Evolutionary conservation across 306 rosid genomes (phyloP).

Genomic region (Sicyos edulis): DNA sequence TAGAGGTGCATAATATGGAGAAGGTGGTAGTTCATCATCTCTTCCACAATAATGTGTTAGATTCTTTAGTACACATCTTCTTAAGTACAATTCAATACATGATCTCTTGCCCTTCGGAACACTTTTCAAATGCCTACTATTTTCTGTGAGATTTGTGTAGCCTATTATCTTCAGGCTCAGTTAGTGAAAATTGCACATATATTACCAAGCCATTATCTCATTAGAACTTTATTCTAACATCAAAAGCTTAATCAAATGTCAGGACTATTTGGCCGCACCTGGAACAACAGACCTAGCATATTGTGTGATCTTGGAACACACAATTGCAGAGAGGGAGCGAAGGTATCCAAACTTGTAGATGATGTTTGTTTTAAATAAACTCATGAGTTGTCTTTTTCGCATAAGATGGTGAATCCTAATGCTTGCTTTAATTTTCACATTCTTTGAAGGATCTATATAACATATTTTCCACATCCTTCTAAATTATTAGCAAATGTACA

Average conservation of each 20-base stretch:
- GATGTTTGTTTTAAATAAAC: conserved; percentile 16
- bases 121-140: not conserved
- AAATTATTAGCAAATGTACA: not conserved
- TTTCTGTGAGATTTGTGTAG: conserved; percentile 12
- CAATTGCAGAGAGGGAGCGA: conserved; percentile 99
- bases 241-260: conserved; percentile 36
- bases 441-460: not conserved
- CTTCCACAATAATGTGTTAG: not conserved
- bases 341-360: conserved; percentile 53
- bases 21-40: not conserved
- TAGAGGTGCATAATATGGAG: not conserved
- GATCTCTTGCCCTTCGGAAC: not conserved
- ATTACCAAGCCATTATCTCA: not conserved
- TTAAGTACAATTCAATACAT: not conserved
- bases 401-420: conserved; percentile 5
- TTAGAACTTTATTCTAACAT: conserved; percentile 20
- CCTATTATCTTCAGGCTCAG: not conserved
- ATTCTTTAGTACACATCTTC: not conserved
- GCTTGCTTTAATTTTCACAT: not conserved
- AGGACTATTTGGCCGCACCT: conserved; percentile 81
- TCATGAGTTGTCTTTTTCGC: not conserved
- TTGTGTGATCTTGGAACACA: conserved; percentile 86
- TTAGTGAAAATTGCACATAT: not conserved
- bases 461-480: not conserved
- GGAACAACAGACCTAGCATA: conserved; percentile 86